A percentile compares a stretch with the other conserved stretches of the same genome.
phyloP scores from a whole-genome alignment of 2,329 filamentous ascomycete species.

The Cryphonectria carpinicola region DNA sequence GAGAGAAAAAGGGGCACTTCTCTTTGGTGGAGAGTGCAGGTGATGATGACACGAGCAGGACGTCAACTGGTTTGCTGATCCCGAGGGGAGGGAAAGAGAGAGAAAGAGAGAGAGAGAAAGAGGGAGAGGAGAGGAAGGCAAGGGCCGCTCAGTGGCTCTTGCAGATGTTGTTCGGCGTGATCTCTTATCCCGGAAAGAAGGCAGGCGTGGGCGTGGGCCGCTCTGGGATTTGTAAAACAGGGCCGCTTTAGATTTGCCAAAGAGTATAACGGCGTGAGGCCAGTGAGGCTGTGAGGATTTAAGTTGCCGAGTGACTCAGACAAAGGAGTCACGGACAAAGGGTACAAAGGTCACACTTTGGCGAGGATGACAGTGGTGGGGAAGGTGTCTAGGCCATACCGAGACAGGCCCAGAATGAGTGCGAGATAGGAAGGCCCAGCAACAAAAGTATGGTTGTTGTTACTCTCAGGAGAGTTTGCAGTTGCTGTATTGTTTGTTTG shows the following conservation, averaged over 20 bases:
- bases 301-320: slow-evolving; percentile 29
- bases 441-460: neutral
- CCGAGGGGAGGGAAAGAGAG: slow-evolving; percentile 1
- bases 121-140: slow-evolving; percentile 14
- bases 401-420: slow-evolving; percentile 2
- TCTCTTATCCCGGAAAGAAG: slow-evolving; percentile 15
- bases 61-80: slow-evolving; percentile 23
- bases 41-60: slow-evolving; percentile 23
- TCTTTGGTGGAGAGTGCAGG: slow-evolving; percentile 21
- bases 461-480: neutral
- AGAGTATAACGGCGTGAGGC: slow-evolving; percentile 3
- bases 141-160: slow-evolving; percentile 25
- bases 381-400: slow-evolving; percentile 3
- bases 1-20: slow-evolving; percentile 25
- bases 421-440: neutral
- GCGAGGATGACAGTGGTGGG: slow-evolving; percentile 16
- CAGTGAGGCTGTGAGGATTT: slow-evolving; percentile 18
- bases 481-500: slow-evolving; percentile 14
- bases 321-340: slow-evolving; percentile 26
- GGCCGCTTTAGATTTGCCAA: neutral
- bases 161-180: slow-evolving; percentile 15
- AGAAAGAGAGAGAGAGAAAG: neutral
- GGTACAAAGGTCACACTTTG: slow-evolving; percentile 17
- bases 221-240: neutral
- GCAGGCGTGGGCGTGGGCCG: slow-evolving; percentile 14